These are phyloP conservation scores for Aspergillus fijiensis DNA, from an alignment of 2,329 filamentous ascomycete genomes.

Conservation along the genomic window DNA sequence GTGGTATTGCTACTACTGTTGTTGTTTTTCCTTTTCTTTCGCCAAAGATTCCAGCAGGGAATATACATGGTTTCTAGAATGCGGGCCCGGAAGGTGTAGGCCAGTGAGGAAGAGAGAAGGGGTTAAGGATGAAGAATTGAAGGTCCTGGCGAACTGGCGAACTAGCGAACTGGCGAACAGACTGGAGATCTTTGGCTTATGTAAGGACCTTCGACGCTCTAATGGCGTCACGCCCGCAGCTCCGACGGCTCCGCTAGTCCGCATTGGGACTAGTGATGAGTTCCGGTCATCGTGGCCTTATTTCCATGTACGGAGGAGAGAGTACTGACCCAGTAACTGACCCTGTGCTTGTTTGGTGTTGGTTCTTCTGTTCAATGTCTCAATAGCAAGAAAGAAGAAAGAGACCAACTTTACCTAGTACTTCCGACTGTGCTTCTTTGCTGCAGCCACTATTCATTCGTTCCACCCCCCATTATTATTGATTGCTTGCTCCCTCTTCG, in stretches of 20 bases:
- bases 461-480: conserved; percentile 7
- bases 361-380: background rate
- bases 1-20: too few species aligned
- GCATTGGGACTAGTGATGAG: conserved; percentile 27
- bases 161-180: too few species aligned
- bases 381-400: conserved; percentile 8
- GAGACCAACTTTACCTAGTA: conserved; percentile 7
- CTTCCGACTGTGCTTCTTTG: background rate
- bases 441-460: conserved; percentile 1
- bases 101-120: background rate
- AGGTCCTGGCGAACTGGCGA: background rate
- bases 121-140: background rate
- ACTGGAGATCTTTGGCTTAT: background rate
- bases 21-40: background rate
- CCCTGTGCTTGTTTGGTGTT: conserved; percentile 19
- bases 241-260: conserved; percentile 22
- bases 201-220: background rate
- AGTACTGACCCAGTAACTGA: too few species aligned
- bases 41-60: background rate
- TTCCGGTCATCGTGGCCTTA: conserved; percentile 45
- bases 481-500: conserved; percentile 1
- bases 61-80: background rate
- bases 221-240: conserved; percentile 17
- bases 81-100: background rate
- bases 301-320: background rate